Conservation (phyloP, 2,329 filamentous ascomycete species). For the Sporothrix brunneoviolacea region DNA sequence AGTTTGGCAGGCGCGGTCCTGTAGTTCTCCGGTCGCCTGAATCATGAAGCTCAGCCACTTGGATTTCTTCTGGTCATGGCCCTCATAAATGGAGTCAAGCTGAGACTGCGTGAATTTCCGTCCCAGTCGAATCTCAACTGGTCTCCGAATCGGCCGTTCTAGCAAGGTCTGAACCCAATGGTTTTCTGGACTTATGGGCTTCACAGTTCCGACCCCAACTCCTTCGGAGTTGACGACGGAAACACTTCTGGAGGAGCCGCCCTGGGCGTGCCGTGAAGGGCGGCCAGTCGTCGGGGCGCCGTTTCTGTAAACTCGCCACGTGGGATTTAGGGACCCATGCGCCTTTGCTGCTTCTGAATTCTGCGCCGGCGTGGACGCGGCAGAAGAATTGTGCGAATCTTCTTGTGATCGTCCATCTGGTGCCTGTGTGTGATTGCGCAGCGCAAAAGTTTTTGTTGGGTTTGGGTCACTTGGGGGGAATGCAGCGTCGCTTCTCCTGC, state of each 20-base stretch:
- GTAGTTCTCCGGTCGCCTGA: constrained; percentile 40
- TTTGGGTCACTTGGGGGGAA: not conserved
- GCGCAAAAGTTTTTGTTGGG: not conserved
- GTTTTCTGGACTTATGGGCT: constrained; percentile 32
- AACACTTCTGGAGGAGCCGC: no score
- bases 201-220: constrained; percentile 32
- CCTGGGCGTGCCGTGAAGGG: not conserved
- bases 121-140: constrained; percentile 35
- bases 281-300: no score
- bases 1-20: constrained; percentile 32
- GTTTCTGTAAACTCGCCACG: no score
- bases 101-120: constrained; percentile 35
- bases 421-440: no score
- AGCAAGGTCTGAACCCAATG: constrained; percentile 33
- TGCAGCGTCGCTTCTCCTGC: no score
- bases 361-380: no score
- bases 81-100: constrained; percentile 36
- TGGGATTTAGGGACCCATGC: no score
- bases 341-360: no score
- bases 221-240: constrained; percentile 33
- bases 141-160: constrained; percentile 31
- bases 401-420: not conserved
- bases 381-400: no score
- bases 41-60: constrained; percentile 45
- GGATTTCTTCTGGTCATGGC: constrained; percentile 31